Percentiles rank a stretch among this genome's conserved stretches.
Evolutionary conservation across 371 early-diverging fungal species (phyloP).

Genomic region (Mucor lusitanicus): DNA sequence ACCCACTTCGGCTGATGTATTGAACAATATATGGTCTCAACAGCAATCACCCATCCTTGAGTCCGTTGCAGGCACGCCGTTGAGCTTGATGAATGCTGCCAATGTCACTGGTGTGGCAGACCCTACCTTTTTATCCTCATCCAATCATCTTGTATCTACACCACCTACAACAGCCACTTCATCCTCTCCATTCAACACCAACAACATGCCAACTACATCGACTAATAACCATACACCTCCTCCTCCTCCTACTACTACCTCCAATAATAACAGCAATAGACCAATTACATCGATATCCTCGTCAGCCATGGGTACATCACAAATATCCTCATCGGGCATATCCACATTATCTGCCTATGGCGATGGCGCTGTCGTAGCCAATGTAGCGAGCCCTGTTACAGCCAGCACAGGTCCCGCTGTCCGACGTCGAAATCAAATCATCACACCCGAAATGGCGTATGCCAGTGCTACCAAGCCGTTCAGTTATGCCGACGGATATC

Average conservation of each 20-base stretch:
- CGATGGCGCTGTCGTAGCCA: slow-evolving; percentile 48
- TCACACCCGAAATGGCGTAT: slow-evolving; percentile 48
- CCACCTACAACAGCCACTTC: neutral
- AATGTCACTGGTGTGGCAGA: neutral
- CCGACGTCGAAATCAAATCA: slow-evolving; percentile 35
- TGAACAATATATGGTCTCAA: slow-evolving; percentile 15
- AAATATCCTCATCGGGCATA: slow-evolving; percentile 37
- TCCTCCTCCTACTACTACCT: neutral
- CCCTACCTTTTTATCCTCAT: slow-evolving; percentile 5
- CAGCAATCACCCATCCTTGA: slow-evolving; percentile 9
- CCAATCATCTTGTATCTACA: neutral
- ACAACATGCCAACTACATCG: neutral
- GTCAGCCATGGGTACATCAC: slow-evolving; percentile 33
- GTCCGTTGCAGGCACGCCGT: neutral
- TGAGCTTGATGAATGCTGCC: neutral
- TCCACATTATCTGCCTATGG: slow-evolving; percentile 44
- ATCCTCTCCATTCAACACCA: slow-evolving; percentile 3
- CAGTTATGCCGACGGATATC: slow-evolving; percentile 87
- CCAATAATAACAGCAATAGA: neutral
- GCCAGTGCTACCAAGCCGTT: slow-evolving; percentile 71
- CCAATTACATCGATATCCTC: slow-evolving; percentile 31
- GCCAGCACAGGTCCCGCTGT: slow-evolving; percentile 24
- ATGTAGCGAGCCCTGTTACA: slow-evolving; percentile 40
- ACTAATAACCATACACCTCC: neutral
- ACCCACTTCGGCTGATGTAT: neutral